Evolutionary conservation across 202 grass and related monocot species (phyloP).

Genomic region (Cymbopogon flexuosus): DNA sequence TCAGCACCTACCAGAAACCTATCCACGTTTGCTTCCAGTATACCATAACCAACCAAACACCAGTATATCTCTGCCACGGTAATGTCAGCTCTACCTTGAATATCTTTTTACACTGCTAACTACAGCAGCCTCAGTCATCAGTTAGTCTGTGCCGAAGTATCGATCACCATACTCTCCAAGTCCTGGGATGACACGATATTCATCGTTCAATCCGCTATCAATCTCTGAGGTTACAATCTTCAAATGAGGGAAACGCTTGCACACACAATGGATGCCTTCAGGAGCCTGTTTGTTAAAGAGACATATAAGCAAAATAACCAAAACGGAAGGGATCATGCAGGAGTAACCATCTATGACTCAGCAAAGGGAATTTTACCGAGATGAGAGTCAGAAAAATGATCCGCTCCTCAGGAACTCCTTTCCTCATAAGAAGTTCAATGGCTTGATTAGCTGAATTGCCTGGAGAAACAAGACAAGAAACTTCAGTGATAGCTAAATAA

Average conservation of each 20-base stretch:
- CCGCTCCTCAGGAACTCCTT: constrained; percentile 76
- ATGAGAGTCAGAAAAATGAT: constrained; percentile 97
- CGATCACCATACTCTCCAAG: constrained; percentile 86
- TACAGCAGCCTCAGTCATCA: constrained; percentile 5
- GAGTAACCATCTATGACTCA: not conserved
- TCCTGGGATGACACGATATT: constrained; percentile 74
- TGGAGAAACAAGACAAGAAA: constrained; percentile 26
- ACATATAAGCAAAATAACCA: not conserved
- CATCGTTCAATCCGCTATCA: constrained; percentile 65
- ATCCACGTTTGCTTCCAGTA: constrained; percentile 16
- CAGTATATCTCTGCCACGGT: constrained; percentile 33
- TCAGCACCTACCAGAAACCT: not conserved
- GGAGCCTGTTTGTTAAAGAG: constrained; percentile 53
- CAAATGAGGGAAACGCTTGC: constrained; percentile 70
- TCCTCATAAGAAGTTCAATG: constrained; percentile 85
- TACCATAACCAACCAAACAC: constrained; percentile 34
- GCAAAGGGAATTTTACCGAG: constrained; percentile 51
- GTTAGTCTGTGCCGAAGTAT: constrained; percentile 85
- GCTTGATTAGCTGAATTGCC: constrained; percentile 87
- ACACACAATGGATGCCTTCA: constrained; percentile 77
- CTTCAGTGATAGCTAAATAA: not conserved
- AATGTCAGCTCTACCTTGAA: constrained; percentile 33
- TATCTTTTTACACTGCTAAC: not conserved
- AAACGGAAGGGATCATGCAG: not conserved
- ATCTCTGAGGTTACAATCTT: constrained; percentile 96